These are phyloP conservation scores for Rhododendron ovatum DNA, from an alignment of 148 eudicot species.

Conservation along the genomic window DNA sequence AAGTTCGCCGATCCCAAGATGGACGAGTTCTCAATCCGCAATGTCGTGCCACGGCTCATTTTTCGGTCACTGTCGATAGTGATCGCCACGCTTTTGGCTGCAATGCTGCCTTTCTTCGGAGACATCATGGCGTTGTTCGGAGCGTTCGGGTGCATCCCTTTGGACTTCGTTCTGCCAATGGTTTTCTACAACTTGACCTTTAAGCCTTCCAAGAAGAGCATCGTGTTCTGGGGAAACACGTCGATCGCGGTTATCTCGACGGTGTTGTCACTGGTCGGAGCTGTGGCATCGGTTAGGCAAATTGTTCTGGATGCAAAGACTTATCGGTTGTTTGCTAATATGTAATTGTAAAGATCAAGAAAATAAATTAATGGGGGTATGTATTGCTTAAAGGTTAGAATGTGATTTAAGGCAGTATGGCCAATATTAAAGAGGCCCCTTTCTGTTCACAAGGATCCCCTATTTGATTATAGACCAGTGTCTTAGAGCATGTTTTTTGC, in stretches of 20 bases:
- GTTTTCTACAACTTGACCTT: slow-evolving; percentile 67
- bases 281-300: slow-evolving; percentile 64
- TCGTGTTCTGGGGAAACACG: slow-evolving; percentile 47
- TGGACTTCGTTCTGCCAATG: slow-evolving; percentile 73
- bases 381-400: not conserved
- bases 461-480: too few relatives aligned
- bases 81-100: slow-evolving; percentile 50
- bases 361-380: too few relatives aligned
- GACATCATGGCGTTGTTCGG: slow-evolving; percentile 74
- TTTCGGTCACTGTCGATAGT: slow-evolving; percentile 51
- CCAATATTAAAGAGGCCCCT: too few relatives aligned
- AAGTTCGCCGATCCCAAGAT: slow-evolving; percentile 43
- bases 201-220: slow-evolving; percentile 50
- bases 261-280: slow-evolving; percentile 36
- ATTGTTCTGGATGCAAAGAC: slow-evolving; percentile 60
- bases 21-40: slow-evolving; percentile 42
- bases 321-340: slow-evolving; percentile 47
- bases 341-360: slow-evolving; percentile 19
- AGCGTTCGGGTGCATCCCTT: slow-evolving; percentile 70
- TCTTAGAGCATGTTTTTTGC: too few relatives aligned
- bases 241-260: slow-evolving; percentile 42
- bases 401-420: not conserved
- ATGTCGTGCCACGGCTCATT: slow-evolving; percentile 50
- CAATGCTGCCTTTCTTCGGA: slow-evolving; percentile 80
- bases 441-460: too few relatives aligned